These are phyloP conservation scores for Suillus cothurnatus DNA, from an alignment of 768 basidiomycete species.

Conservation along the genomic window DNA sequence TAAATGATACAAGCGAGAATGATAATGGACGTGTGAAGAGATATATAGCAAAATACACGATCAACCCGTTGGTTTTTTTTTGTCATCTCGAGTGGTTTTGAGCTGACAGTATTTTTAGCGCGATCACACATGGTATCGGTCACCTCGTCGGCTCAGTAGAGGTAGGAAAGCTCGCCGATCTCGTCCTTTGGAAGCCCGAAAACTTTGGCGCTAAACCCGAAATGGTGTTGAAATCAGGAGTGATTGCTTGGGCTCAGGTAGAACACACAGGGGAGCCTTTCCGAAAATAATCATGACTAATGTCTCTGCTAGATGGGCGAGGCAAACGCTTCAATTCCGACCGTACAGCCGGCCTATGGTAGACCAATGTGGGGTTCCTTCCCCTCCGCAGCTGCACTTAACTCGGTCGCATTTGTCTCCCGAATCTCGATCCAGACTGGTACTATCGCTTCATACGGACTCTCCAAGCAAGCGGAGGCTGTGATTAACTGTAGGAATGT, in stretches of 20 bases:
- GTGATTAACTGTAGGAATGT: constrained; percentile 78
- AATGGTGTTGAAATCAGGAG: constrained; percentile 93
- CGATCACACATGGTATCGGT: constrained; percentile 91
- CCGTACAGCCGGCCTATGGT: constrained; percentile 85
- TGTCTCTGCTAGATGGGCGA: constrained; percentile 78
- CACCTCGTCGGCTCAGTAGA: constrained; percentile 85
- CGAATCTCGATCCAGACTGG: constrained; percentile 63
- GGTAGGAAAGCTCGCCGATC: constrained; percentile 83
- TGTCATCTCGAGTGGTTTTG: not conserved
- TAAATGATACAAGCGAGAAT: constrained; percentile 44
- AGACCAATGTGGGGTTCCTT: constrained; percentile 94
- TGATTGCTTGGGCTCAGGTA: constrained; percentile 90
- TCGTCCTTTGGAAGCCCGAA: constrained; percentile 95
- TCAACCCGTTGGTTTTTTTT: constrained; percentile 79
- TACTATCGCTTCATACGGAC: constrained; percentile 61
- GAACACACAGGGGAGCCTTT: constrained; percentile 19
- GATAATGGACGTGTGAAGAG: constrained; percentile 95
- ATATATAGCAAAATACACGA: constrained; percentile 94
- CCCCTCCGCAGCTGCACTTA: constrained; percentile 75
- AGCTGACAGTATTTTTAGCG: constrained; percentile 47
- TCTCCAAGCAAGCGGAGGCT: constrained; percentile 72
- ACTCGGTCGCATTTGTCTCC: constrained; percentile 88
- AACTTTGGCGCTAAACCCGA: constrained; percentile 92
- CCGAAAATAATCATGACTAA: not conserved
- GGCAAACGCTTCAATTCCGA: constrained; percentile 94